These are phyloP conservation scores for Penstemon eatonii DNA, from an alignment of 257 asterid genomes.

Conservation along the genomic window DNA sequence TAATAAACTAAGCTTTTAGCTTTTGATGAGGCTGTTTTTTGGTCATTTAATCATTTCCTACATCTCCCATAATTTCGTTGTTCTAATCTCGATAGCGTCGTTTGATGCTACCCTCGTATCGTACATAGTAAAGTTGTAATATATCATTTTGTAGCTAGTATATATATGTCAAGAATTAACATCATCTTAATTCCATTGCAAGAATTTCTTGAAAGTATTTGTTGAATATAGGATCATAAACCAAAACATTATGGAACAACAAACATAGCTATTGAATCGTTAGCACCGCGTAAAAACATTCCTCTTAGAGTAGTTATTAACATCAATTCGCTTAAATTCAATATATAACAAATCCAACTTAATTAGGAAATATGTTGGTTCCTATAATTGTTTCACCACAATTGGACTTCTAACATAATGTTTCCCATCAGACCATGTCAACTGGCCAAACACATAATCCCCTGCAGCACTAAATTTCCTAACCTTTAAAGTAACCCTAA, in stretches of 20 bases:
- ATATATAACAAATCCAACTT: background rate
- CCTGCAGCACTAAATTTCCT: constrained; percentile 27
- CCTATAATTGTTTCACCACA: constrained; percentile 54
- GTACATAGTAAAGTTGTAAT: background rate
- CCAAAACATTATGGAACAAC: background rate
- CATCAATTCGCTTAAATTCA: background rate
- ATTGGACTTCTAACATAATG: constrained; percentile 85
- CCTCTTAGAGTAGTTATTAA: constrained; percentile 16
- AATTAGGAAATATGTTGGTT: background rate
- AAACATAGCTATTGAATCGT: background rate
- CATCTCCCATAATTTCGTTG: background rate
- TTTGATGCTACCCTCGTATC: background rate
- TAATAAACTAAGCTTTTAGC: background rate
- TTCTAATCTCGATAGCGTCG: background rate
- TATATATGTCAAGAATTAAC: background rate
- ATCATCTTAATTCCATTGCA: background rate
- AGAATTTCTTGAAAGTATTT: too few species aligned
- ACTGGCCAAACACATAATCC: constrained; percentile 69
- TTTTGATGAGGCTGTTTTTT: constrained; percentile 17
- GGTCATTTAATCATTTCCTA: background rate
- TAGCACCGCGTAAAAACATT: constrained; percentile 11
- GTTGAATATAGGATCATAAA: too few species aligned
- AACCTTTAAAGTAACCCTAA: constrained; percentile 44
- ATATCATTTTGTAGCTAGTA: background rate
- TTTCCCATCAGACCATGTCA: constrained; percentile 80